These are phyloP conservation scores for Xylariaceae sp. DNA, from an alignment of 2,329 filamentous ascomycete species.

Conservation along the genomic window DNA sequence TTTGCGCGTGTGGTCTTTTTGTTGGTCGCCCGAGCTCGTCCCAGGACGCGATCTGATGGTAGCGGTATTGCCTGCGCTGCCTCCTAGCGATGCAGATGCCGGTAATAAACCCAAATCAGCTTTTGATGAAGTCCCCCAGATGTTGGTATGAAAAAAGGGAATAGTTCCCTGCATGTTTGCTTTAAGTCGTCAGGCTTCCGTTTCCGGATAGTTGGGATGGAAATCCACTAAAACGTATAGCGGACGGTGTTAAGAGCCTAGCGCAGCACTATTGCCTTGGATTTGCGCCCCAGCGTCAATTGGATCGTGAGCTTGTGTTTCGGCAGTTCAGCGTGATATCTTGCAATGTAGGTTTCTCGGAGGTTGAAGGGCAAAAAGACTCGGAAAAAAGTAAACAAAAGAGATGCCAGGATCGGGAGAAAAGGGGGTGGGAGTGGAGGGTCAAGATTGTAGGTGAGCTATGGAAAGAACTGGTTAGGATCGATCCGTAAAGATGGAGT, in stretches of 20 bases:
- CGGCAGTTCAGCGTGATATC: not conserved
- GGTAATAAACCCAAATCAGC: slow-evolving; percentile 18
- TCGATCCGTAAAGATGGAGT: not conserved
- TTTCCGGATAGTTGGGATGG: slow-evolving; percentile 10
- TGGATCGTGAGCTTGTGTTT: not conserved
- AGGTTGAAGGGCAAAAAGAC: too few species aligned
- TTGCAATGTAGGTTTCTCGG: not conserved
- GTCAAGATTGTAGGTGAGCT: not conserved
- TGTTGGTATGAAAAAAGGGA: slow-evolving; percentile 30
- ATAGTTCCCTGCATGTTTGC: slow-evolving; percentile 20
- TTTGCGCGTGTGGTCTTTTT: slow-evolving; percentile 41
- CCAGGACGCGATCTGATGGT: slow-evolving; percentile 32
- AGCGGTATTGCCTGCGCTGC: slow-evolving; percentile 9
- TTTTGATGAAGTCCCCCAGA: slow-evolving; percentile 26
- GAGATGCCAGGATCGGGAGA: not conserved
- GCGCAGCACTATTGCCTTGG: not conserved
- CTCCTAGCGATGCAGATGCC: slow-evolving; percentile 5
- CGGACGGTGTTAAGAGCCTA: not conserved
- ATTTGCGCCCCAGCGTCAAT: not conserved
- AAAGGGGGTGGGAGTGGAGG: not conserved
- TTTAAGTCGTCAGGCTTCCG: slow-evolving; percentile 4
- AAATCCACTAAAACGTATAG: not conserved
- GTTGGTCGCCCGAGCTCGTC: slow-evolving; percentile 34
- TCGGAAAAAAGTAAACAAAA: not conserved
- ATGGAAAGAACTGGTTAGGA: not conserved